Evolutionary conservation across 116 monocot species (phyloP).

Genomic region (Phalaenopsis hybrid): DNA sequence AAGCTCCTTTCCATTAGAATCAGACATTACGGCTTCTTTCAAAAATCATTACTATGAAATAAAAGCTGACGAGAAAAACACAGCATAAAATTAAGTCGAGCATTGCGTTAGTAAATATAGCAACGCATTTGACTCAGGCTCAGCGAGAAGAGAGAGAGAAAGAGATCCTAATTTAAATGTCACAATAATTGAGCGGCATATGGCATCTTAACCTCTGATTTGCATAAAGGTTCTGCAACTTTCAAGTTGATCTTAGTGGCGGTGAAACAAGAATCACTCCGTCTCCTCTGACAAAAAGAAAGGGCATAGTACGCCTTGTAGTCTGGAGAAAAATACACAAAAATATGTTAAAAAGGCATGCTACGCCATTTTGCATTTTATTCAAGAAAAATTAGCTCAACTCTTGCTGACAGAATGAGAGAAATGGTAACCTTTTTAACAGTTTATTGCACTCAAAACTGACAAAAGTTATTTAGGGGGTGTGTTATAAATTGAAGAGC

Average conservation of each 20-base stretch:
- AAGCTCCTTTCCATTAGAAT: neutral
- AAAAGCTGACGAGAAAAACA: neutral
- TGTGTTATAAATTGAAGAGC: too few relatives aligned
- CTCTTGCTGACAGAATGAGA: too few relatives aligned
- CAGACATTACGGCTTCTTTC: neutral
- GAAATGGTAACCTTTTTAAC: too few relatives aligned
- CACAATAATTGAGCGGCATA: neutral
- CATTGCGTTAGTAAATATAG: too few relatives aligned
- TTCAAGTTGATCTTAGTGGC: conserved; percentile 48
- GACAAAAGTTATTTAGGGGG: too few relatives aligned
- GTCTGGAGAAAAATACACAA: conserved; percentile 30
- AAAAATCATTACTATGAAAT: neutral
- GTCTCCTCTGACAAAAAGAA: conserved; percentile 71
- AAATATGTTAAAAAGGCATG: neutral
- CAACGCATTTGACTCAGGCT: neutral
- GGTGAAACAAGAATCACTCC: conserved; percentile 73
- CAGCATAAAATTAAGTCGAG: neutral
- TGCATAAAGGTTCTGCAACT: neutral
- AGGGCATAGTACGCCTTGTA: conserved; percentile 56
- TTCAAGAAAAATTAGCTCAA: neutral
- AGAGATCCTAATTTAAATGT: neutral
- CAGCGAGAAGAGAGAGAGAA: neutral
- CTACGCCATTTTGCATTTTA: neutral
- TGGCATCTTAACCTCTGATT: neutral
- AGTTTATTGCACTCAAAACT: too few relatives aligned